These are phyloP conservation scores for Filosporella fistucella DNA, from an alignment of 495 filamentous ascomycete species.

Conservation along the genomic window DNA sequence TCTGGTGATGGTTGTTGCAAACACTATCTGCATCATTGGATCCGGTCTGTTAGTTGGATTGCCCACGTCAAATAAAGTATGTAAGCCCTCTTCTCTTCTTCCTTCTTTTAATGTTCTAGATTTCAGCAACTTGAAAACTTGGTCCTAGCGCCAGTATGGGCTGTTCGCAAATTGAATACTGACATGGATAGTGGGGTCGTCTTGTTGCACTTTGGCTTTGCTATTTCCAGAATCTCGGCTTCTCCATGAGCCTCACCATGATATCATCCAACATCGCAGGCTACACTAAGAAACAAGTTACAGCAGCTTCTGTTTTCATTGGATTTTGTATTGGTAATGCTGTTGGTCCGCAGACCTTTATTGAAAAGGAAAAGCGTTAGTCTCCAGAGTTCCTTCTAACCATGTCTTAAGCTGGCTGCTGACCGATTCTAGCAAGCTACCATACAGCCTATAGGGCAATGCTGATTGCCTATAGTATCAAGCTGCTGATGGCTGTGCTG, in stretches of 20 bases:
- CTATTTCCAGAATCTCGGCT: conserved; percentile 21
- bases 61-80: conserved; percentile 15
- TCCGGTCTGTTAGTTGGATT: conserved; percentile 18
- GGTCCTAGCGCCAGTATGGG: too few relatives aligned
- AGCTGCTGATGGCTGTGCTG: conserved; percentile 54
- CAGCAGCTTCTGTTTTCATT: conserved; percentile 4
- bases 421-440: conserved; percentile 9
- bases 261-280: conserved; percentile 9
- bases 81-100: too few relatives aligned
- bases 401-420: conserved; percentile 48
- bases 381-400: conserved; percentile 54
- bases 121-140: too few relatives aligned
- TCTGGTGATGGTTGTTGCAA: conserved; percentile 16
- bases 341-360: conserved; percentile 7
- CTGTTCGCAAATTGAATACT: conserved; percentile 3
- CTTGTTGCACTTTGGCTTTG: conserved; percentile 30
- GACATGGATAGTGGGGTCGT: conserved; percentile 10
- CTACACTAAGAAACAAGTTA: conserved; percentile 15
- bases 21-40: conserved; percentile 19
- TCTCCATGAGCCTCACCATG: conserved; percentile 35
- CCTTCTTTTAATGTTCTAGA: too few relatives aligned
- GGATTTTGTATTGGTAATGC: conserved; percentile 7
- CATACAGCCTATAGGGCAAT: conserved; percentile 21
- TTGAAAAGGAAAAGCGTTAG: too few relatives aligned
- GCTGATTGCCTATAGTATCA: conserved; percentile 33